Evolutionary conservation across 225 moss, liverwort and hornwort species (phyloP).

Genomic region (Marchantia polymorpha): DNA sequence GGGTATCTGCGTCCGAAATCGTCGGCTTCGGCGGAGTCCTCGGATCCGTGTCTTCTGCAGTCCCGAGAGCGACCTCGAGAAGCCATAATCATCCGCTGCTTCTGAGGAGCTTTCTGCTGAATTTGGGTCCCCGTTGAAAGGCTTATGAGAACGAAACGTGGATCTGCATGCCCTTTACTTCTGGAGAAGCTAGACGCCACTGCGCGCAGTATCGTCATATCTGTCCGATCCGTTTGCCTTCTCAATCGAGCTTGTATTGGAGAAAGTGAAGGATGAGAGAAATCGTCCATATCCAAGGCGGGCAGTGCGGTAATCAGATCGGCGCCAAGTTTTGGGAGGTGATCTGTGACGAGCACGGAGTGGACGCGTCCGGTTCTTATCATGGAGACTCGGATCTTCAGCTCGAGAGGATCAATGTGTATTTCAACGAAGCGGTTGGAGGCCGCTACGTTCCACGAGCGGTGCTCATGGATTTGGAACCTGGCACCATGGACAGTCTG

Average conservation of each 20-base stretch:
- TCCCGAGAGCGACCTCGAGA: too few relatives aligned
- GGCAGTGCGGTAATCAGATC: constrained; percentile 35
- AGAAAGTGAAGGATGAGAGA: constrained; percentile 18
- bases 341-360: constrained; percentile 26
- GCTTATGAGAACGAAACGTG: not conserved
- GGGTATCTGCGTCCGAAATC: not conserved
- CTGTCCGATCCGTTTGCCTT: not conserved
- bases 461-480: constrained; percentile 34
- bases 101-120: not conserved
- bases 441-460: constrained; percentile 32
- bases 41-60: too few relatives aligned
- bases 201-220: not conserved
- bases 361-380: constrained; percentile 17
- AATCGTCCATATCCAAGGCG: constrained; percentile 27
- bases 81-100: not conserved
- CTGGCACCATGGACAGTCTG: constrained; percentile 37
- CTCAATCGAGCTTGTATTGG: not conserved
- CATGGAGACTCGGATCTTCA: constrained; percentile 27
- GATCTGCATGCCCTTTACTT: not conserved
- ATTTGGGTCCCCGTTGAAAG: not conserved
- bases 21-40: too few relatives aligned
- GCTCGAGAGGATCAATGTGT: constrained; percentile 31
- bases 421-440: constrained; percentile 29
- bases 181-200: not conserved
- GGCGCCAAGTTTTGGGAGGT: constrained; percentile 29